Evolutionary conservation across 2,329 filamentous ascomycete genomes (phyloP).

Genomic region (Oidium heveae): DNA sequence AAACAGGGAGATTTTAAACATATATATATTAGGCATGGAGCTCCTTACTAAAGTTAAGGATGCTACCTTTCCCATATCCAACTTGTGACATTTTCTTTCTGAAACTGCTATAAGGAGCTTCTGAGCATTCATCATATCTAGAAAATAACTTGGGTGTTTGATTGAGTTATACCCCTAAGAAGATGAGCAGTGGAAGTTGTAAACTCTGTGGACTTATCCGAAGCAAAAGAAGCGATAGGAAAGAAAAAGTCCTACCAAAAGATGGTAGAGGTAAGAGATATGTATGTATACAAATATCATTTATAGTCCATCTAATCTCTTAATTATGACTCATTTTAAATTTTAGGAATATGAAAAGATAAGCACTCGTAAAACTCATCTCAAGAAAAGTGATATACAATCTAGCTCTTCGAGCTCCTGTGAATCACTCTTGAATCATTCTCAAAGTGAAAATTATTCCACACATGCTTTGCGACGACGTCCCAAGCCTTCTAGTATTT

Average conservation of each 20-base stretch:
- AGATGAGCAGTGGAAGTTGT: slow-evolving; percentile 11
- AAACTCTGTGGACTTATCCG: slow-evolving; percentile 20
- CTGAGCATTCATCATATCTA: too few relatives aligned
- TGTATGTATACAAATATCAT: slow-evolving; percentile 1
- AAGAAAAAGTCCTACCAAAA: too few relatives aligned
- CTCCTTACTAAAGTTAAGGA: too few relatives aligned
- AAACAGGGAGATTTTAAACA: too few relatives aligned
- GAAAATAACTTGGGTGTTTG: too few relatives aligned
- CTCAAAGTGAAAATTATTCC: not conserved
- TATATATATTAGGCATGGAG: too few relatives aligned
- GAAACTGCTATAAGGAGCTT: too few relatives aligned
- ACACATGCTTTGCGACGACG: not conserved
- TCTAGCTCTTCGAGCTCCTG: not conserved
- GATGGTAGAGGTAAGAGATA: slow-evolving; percentile 11
- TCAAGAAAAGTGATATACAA: not conserved
- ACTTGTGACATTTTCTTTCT: too few relatives aligned
- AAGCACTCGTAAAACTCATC: not conserved
- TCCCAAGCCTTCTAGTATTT: not conserved
- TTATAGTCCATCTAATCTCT: too few relatives aligned
- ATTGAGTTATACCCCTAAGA: too few relatives aligned
- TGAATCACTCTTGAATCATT: not conserved
- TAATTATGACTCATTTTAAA: not conserved
- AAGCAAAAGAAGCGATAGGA: slow-evolving; percentile 11
- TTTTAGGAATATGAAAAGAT: slow-evolving; percentile 1
- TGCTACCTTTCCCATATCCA: too few relatives aligned